These are phyloP conservation scores for Diaporthe sp. DNA, from an alignment of 2,329 filamentous ascomycete species.

Conservation along the genomic window DNA sequence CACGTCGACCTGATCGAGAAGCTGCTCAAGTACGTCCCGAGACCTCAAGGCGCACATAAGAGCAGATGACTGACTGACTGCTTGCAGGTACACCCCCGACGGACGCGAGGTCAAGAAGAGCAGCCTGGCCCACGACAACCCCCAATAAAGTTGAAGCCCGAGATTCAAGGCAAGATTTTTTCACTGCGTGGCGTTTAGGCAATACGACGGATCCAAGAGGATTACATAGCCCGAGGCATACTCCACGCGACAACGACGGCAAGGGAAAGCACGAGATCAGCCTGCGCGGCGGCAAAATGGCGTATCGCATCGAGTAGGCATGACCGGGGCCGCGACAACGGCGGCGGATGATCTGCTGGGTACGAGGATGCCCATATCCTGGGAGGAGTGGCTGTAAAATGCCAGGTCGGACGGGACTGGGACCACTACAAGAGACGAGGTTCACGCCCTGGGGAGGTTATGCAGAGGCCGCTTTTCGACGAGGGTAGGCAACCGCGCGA, in stretches of 20 bases:
- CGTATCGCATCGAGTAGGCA: not conserved
- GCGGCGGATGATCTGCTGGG: not conserved
- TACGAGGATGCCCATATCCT: not conserved
- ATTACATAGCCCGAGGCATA: constrained; percentile 12
- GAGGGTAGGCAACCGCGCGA: not conserved
- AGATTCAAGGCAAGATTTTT: constrained; percentile 8
- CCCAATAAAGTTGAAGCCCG: constrained; percentile 26
- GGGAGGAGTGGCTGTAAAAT: not conserved
- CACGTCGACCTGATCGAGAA: constrained; percentile 99
- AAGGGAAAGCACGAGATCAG: constrained; percentile 7
- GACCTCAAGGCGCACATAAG: not conserved
- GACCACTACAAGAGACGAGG: constrained; percentile 5
- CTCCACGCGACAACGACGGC: constrained; percentile 10
- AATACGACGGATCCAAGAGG: constrained; percentile 12
- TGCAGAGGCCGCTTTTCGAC: not conserved
- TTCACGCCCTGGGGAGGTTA: constrained; percentile 1
- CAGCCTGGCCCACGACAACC: constrained; percentile 47
- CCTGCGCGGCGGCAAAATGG: not conserved
- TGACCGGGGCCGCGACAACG: not conserved
- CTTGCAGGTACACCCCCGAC: constrained; percentile 69
- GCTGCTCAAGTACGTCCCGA: constrained; percentile 82
- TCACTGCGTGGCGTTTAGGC: constrained; percentile 37
- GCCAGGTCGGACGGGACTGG: constrained; percentile 1
- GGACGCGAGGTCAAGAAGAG: constrained; percentile 74
- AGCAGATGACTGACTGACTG: not conserved